Evolutionary conservation across 1,284 basidiomycete species (phyloP), one percentile per base, ranked within the genome.

Genomic region (Rhodotorula mucilaginosa): DNA sequence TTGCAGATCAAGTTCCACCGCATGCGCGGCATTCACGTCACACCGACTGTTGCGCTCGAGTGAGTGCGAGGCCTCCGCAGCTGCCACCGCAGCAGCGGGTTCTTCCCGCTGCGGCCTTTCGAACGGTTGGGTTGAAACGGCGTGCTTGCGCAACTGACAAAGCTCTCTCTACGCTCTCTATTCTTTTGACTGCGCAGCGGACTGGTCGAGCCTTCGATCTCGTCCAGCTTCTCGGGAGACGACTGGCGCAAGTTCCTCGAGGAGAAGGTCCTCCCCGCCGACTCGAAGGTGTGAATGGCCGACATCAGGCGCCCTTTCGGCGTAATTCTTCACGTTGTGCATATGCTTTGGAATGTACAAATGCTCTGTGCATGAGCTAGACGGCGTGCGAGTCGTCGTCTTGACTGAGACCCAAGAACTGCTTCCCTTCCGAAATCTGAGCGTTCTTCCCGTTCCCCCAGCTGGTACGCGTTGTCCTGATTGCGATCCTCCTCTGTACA

Each of bases 231-330:
- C 89, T 88, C 87, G 8, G 86, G 89, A 78, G 85, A 86, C 61
- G 91, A 97, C 78, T 97, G 96, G 96, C 84, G 83, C 48, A 87
- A 89, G 70, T 98, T 91, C 82, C 83, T 98, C 26, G n/a, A 72
- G 31, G 70, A 68, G 34, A 63, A 51, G 39, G 49, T 68, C 29
- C 44, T 69, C 39, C 39, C 39, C 39, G 39, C 39, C 39, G 10
- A 10, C 34, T 65, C 56, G 29, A 34, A 12, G 58, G n/a, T 48
- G 52, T 26, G 23, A 61, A 34, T 21, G 39, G 39, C 10, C 39
- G 34, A 34, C 34, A 34, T 13, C 12, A 44, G 39, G 39, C 2
- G 39, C 60, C 23, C 19, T 60, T 44, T 23, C 7, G 7, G 7
- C 13, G 6, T 34, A 26, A 56, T 3, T 8, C 23, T 10, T 13